Evolutionary conservation across 768 basidiomycete genomes (phyloP), one percentile per base, ranked within the genome.

Genomic region (Gymnopilus dilepis): DNA sequence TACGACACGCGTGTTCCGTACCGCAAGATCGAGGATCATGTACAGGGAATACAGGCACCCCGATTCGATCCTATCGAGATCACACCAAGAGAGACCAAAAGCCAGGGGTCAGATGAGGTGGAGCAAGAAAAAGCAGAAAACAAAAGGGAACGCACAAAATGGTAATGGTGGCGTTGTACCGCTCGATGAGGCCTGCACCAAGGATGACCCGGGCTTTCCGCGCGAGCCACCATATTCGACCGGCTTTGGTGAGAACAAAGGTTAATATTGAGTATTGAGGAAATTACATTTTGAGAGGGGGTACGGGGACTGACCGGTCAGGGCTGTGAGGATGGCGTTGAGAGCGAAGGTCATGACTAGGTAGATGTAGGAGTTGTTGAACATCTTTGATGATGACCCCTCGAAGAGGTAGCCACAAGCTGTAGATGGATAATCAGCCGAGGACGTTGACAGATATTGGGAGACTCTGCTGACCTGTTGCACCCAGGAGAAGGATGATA

Each of bases 41-140:
- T 78, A 76, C 15, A 74, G 19, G 2, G 76, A 75, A 61, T 81
- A 80, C 9, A 80, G 65, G 1, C 73, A 54, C 0, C 79, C 78
- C 2, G 78, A 79, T 69, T 79, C 78, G 31, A 78, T 67, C 22
- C 79, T 80, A 47, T n/a, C 15, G 24, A 31, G 31, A 78, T 67
- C 22, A 78, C 79, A 47, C 15, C 15, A 28, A 31, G 8, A 37
- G 2, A 9, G 45, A 34, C 54, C 47, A 33, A 38, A 47, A 24
- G 8, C 8, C 8, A 12, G 42, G 15, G 40, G 47, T 50, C 47
- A 13, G 30, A 55, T 12, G 19, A 13, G 40, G 26, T 9, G n/a
- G 34, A 13, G 21, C 30, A 12, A 33, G 21, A 4, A 45, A 45
- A 11, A 15, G 48, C 24, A 15, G 30, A 53, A 11, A 28, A 45